phyloP scores from a whole-genome alignment of 768 basidiomycete species.

The Tricholoma saponaceum region DNA sequence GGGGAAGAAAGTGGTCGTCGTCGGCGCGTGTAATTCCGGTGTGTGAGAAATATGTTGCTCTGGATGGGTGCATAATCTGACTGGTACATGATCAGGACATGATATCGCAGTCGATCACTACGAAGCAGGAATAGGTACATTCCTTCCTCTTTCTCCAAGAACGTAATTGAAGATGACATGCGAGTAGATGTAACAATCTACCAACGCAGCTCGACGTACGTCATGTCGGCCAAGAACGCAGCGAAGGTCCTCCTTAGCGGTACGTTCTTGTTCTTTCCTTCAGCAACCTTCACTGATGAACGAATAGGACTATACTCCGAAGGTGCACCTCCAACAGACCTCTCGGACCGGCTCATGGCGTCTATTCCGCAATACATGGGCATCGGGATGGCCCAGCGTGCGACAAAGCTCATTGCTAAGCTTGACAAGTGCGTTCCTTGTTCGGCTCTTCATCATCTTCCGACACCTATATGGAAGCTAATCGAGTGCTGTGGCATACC shows the following conservation, averaged over 20 bases:
- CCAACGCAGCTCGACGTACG: constrained; percentile 45
- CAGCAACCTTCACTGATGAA: too few species aligned
- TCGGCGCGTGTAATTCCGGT: constrained; percentile 66
- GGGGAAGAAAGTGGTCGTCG: constrained; percentile 63
- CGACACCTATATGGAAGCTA: too few species aligned
- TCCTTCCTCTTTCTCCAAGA: neutral
- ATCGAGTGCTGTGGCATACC: neutral
- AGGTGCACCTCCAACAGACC: constrained; percentile 38
- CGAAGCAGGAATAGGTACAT: constrained; percentile 39
- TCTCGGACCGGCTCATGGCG: constrained; percentile 46
- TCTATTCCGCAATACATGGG: constrained; percentile 38
- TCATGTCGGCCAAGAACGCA: constrained; percentile 16
- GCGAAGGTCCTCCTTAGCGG: constrained; percentile 22
- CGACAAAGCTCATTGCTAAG: constrained; percentile 39
- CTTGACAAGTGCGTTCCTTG: constrained; percentile 44
- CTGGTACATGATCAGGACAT: constrained; percentile 27
- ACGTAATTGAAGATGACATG: too few species aligned
- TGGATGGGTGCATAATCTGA: too few species aligned
- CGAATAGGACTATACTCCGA: constrained; percentile 40
- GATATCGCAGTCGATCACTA: constrained; percentile 41
- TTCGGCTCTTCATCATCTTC: neutral
- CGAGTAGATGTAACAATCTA: constrained; percentile 50
- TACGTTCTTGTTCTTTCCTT: constrained; percentile 9
- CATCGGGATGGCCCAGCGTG: constrained; percentile 27
- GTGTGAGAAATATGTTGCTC: neutral